Conservation (phyloP, 169 alveolate genomes). For the Eimeria sp. region DNA sequence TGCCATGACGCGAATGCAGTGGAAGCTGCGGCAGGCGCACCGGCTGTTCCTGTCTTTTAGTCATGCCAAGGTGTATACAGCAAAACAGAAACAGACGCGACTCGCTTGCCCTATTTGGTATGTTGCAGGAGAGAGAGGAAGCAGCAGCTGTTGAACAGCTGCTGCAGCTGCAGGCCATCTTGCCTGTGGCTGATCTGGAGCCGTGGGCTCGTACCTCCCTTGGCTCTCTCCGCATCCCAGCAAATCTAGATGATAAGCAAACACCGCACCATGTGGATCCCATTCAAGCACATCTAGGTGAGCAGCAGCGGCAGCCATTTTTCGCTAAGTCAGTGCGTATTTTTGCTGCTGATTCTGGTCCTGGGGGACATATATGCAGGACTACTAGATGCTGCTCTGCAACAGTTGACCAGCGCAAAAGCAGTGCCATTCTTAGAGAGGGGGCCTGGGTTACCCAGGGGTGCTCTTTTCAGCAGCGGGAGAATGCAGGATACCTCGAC, state of each 20-base stretch:
- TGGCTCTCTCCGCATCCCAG: constrained; percentile 10
- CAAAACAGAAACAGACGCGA: neutral
- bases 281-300: neutral
- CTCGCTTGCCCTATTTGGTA: neutral
- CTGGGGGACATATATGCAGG: neutral
- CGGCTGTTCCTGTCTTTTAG: neutral
- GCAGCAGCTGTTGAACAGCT: constrained; percentile 64
- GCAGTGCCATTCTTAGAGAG: neutral
- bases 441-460: neutral
- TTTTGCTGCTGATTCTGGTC: neutral
- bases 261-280: neutral
- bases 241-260: neutral
- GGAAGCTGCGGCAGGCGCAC: neutral
- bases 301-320: neutral
- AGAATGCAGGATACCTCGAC: neutral
- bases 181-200: neutral
- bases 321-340: neutral
- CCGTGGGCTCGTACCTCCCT: neutral
- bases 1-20: neutral
- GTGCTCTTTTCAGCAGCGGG: neutral
- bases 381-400: neutral
- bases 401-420: neutral
- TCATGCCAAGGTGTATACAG: neutral
- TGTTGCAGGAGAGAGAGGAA: constrained; percentile 61
- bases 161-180: constrained; percentile 57